Percentiles rank a stretch among this genome's conserved stretches.
Conservation (phyloP, 1,284 basidiomycete species). For the Moesziomyces parantarcticus region DNA sequence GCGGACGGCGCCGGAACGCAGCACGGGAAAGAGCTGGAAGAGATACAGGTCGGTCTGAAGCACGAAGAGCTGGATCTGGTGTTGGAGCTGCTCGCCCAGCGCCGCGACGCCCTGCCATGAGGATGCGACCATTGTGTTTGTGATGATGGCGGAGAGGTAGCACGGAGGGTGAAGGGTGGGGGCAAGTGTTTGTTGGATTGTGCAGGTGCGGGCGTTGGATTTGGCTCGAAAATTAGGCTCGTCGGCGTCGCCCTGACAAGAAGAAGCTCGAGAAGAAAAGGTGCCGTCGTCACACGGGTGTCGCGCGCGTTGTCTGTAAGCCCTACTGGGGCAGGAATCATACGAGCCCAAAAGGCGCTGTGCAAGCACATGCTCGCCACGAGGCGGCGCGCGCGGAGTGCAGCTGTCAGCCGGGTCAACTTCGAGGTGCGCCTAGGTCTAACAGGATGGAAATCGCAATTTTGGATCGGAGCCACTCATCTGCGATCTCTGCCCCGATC, state of each 20-base stretch:
- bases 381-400: not conserved
- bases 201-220: too few relatives aligned
- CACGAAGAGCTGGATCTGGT: conserved; percentile 27
- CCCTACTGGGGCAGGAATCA: too few relatives aligned
- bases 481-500: not conserved
- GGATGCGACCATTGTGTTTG: not conserved
- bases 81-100: conserved; percentile 9
- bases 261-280: too few relatives aligned
- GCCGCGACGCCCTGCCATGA: not conserved
- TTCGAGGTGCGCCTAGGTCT: not conserved
- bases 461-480: too few relatives aligned
- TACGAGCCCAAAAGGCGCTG: not conserved
- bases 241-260: too few relatives aligned
- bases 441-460: not conserved
- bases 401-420: not conserved
- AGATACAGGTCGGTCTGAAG: conserved; percentile 40
- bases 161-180: too few relatives aligned
- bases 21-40: conserved; percentile 27
- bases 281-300: too few relatives aligned
- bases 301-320: too few relatives aligned
- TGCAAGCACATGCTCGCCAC: not conserved
- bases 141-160: not conserved
- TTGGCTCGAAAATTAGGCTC: too few relatives aligned
- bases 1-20: conserved; percentile 22
- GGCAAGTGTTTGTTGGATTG: too few relatives aligned